Evolutionary conservation across 2,329 filamentous ascomycete species (phyloP).

Genomic region (Cephalotrichum gorgonifer): DNA sequence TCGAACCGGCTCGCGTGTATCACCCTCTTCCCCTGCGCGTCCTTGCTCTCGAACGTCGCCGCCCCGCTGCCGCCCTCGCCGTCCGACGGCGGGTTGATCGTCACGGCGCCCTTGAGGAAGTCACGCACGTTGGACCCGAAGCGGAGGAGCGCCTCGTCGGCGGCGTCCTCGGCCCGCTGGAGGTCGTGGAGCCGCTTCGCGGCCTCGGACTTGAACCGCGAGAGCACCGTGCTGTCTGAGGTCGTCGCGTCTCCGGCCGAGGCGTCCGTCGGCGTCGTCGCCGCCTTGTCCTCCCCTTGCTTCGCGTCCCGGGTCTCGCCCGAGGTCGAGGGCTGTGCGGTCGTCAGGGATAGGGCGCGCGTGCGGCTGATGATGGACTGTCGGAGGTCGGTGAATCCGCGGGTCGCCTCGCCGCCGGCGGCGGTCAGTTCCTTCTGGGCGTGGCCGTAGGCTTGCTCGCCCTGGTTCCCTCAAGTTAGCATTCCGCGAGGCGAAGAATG

Average conservation of each 20-base stretch:
- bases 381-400: constrained; percentile 64
- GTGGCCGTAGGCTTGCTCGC: constrained; percentile 74
- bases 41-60: constrained; percentile 88
- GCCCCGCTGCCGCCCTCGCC: constrained; percentile 40
- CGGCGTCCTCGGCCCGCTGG: constrained; percentile 86
- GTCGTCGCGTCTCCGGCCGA: constrained; percentile 32
- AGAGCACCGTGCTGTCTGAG: constrained; percentile 58
- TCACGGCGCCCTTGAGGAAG: constrained; percentile 85
- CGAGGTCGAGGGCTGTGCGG: constrained; percentile 17
- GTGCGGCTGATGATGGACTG: constrained; percentile 62
- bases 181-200: constrained; percentile 79
- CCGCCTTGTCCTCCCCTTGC: constrained; percentile 24
- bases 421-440: constrained; percentile 75
- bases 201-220: constrained; percentile 66
- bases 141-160: constrained; percentile 85
- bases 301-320: constrained; percentile 13
- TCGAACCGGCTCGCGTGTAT: constrained; percentile 93
- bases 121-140: constrained; percentile 85
- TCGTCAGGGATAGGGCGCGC: constrained; percentile 58
- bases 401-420: constrained; percentile 70
- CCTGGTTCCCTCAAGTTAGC: constrained; percentile 35
- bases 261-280: constrained; percentile 33
- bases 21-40: constrained; percentile 78
- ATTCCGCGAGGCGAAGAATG: background rate
- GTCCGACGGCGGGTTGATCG: constrained; percentile 63